Evolutionary conservation across 2,329 filamentous ascomycete species (phyloP).

Genomic region (Coniochaeta hoffmannii): DNA sequence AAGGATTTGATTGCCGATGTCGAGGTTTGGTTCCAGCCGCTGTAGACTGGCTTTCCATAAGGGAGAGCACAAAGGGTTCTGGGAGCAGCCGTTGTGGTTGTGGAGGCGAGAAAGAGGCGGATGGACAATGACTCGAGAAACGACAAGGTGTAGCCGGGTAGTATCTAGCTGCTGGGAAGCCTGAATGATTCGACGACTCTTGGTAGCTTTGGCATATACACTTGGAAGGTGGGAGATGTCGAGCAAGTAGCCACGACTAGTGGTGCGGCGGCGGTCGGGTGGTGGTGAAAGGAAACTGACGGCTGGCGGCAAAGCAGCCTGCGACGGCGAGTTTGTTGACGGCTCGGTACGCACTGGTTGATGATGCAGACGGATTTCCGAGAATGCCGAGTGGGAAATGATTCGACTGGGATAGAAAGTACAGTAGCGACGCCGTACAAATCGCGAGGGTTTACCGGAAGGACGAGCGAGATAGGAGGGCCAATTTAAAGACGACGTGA

Average conservation of each 20-base stretch:
- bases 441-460: neutral
- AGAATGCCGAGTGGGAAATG: neutral
- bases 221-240: neutral
- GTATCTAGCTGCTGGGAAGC: neutral
- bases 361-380: neutral
- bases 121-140: neutral
- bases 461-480: neutral
- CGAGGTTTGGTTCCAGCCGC: slow-evolving; percentile 41
- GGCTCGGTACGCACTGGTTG: neutral
- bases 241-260: neutral
- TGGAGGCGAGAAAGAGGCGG: neutral
- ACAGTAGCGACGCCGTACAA: neutral
- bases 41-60: slow-evolving; percentile 42
- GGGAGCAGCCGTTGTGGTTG: neutral
- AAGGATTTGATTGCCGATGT: slow-evolving; percentile 33
- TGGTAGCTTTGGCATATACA: neutral
- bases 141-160: neutral
- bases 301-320: neutral
- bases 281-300: neutral
- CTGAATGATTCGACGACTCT: neutral
- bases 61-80: neutral
- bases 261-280: neutral
- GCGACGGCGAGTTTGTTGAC: neutral
- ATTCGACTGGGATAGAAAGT: neutral
- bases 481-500: neutral